Conservation (phyloP, 2,329 filamentous ascomycete species). For the Diaporthe citri region DNA sequence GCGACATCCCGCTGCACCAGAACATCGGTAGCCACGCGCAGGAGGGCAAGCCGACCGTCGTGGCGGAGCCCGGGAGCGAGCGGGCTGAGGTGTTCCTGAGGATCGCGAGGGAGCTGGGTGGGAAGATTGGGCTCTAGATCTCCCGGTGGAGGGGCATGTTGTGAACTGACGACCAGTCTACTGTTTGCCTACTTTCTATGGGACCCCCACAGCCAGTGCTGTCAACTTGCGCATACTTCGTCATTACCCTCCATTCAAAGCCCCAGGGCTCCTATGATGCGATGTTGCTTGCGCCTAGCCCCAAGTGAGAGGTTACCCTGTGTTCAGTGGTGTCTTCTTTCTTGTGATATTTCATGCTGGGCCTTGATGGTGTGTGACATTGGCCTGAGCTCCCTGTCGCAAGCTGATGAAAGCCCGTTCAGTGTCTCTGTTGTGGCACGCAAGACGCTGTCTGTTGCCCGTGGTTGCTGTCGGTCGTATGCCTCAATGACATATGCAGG, state of each 20-base stretch:
- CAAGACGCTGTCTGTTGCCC: not conserved
- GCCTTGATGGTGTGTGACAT: not conserved
- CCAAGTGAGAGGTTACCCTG: not conserved
- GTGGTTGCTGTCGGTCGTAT: not conserved
- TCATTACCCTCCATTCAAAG: not conserved
- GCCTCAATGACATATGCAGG: not conserved
- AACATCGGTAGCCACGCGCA: conserved; percentile 90
- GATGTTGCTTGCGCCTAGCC: not conserved
- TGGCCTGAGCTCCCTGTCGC: too few relatives aligned
- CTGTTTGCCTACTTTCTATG: not conserved
- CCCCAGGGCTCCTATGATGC: not conserved
- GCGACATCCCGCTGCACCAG: conserved; percentile 89
- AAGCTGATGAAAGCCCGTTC: not conserved
- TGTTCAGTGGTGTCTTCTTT: not conserved
- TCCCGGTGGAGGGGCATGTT: not conserved
- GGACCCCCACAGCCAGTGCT: not conserved
- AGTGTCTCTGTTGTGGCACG: not conserved
- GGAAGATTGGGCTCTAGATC: conserved; percentile 56
- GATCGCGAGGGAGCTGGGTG: conserved; percentile 71
- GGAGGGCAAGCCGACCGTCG: conserved; percentile 88
- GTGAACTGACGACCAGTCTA: not conserved
- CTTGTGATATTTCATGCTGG: not conserved
- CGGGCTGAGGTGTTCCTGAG: conserved; percentile 79
- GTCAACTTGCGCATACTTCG: not conserved
- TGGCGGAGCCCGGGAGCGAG: conserved; percentile 83